Evolutionary conservation across 2,329 filamentous ascomycete species (phyloP), one percentile per base, ranked within the genome.

Genomic region (Alternaria hordeiaustralica): DNA sequence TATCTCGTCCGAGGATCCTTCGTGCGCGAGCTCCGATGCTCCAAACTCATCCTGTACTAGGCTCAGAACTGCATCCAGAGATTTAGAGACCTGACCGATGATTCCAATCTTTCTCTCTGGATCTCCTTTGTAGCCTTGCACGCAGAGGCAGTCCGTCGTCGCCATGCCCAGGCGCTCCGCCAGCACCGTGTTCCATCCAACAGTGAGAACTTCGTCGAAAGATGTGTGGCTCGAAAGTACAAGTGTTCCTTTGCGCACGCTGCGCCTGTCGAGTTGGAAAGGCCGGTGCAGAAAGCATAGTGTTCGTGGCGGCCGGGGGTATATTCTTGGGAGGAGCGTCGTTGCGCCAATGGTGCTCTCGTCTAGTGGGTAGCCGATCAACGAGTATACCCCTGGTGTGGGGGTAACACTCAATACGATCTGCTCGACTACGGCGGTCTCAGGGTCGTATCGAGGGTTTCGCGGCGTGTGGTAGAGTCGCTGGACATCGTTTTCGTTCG

Each of bases 91-190:
- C 21, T 47, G 51, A 2, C 78, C 77, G 3, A 81, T 64, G n/a
- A 81, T 73, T 11, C 80, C 80, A 58, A 81, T 79, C 49, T 71
- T 78, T 28, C 79, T 71, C 18, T 77, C 72, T 6, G 75, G 57
- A 55, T 81, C 77, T 18, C 75, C 77, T 60, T 80, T 82, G 64
- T 81, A 82, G 11, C 80, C 79, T 58, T 79, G 75, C 6, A 81
- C 67, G 58, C 78, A 80, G 5, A 76, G 55, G 43, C 74, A 74
- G 25, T 71, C 64, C 0, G 46, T 53, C 4, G 75, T 56, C 28
- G 74, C 63, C 51, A 82, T 65, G 5, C 74, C 76, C 10, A 82
- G 62, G 4, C 74, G 73, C 45, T 44, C 65, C 18, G 78, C 79
- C 18, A 82, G 64, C 6, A 69, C 69, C 5, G 67, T 57, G 46